phyloP scores from a whole-genome alignment of 2,329 filamentous ascomycete species.

The Zalaria sp. region DNA sequence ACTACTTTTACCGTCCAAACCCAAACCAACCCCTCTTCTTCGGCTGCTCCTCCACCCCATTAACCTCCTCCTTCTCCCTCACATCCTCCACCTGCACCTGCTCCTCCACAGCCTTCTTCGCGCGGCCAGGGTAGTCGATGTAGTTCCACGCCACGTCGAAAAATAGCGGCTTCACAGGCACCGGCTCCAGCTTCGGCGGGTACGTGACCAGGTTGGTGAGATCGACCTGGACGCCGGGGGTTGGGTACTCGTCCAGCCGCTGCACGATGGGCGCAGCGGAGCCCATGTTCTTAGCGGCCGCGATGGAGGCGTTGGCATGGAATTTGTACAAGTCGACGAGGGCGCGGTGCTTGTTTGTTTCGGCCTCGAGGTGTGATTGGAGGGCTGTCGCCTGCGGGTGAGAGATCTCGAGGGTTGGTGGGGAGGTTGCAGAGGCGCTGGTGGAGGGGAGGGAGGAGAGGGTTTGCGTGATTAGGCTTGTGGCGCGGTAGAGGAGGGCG shows the following conservation, averaged over 20 bases:
- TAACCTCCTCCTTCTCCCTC: constrained; percentile 11
- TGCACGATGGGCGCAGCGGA: constrained; percentile 53
- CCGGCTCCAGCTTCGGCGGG: constrained; percentile 66
- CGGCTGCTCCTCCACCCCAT: constrained; percentile 20
- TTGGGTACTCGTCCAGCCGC: constrained; percentile 60
- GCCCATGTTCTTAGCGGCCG: constrained; percentile 28
- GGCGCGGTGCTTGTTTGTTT: constrained; percentile 70
- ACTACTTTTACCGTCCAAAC: constrained; percentile 26
- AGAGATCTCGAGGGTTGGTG: constrained; percentile 57
- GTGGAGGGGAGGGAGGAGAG: constrained; percentile 29
- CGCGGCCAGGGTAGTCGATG: constrained; percentile 70
- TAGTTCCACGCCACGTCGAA: constrained; percentile 97
- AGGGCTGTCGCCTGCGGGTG: constrained; percentile 44
- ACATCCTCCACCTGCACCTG: constrained; percentile 11
- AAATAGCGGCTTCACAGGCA: constrained; percentile 91
- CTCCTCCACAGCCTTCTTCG: constrained; percentile 16
- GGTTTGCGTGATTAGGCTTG: constrained; percentile 44
- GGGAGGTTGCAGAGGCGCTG: constrained; percentile 23
- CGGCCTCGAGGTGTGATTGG: constrained; percentile 47
- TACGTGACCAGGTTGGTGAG: constrained; percentile 72
- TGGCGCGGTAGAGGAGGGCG: constrained; percentile 65
- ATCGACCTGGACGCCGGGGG: constrained; percentile 46
- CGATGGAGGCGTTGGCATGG: constrained; percentile 31
- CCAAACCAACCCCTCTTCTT: constrained; percentile 38
- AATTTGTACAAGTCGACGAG: constrained; percentile 70